Evolutionary conservation across 306 rosid species (phyloP).

Genomic region (Lupinus albus): DNA sequence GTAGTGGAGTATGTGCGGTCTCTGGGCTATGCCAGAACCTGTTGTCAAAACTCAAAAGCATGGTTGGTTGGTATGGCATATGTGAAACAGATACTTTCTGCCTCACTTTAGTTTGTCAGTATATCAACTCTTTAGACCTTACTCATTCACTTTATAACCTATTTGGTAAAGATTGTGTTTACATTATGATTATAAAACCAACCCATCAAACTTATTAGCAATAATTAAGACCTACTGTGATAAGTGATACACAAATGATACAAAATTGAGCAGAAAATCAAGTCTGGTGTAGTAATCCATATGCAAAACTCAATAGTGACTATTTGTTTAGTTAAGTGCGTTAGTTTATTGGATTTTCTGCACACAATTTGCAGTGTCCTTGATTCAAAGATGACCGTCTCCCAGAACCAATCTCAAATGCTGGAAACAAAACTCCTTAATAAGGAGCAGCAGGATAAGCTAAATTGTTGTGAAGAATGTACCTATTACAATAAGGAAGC

Average conservation of each 20-base stretch:
- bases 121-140: slow-evolving; percentile 37
- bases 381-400: slow-evolving; percentile 54
- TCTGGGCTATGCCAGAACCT: slow-evolving; percentile 44
- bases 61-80: slow-evolving; percentile 45
- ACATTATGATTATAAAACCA: no score
- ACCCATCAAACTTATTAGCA: slow-evolving; percentile 12
- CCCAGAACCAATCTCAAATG: slow-evolving; percentile 48
- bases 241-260: background rate
- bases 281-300: background rate
- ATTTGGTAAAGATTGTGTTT: no score
- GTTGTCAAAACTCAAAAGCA: slow-evolving; percentile 37
- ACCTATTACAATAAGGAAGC: slow-evolving; percentile 67
- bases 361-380: slow-evolving; percentile 51
- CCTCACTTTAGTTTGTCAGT: slow-evolving; percentile 52
- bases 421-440: slow-evolving; percentile 58
- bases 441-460: slow-evolving; percentile 51
- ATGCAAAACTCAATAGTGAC: slow-evolving; percentile 7
- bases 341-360: slow-evolving; percentile 1
- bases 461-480: slow-evolving; percentile 70
- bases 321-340: background rate
- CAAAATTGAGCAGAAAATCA: slow-evolving; percentile 11
- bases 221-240: background rate
- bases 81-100: slow-evolving; percentile 46
- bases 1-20: slow-evolving; percentile 40
- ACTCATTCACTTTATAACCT: slow-evolving; percentile 40